These are phyloP conservation scores for Yamadazyma siamensis DNA, from an alignment of 1,139 yeast genomes.

Conservation along the genomic window DNA sequence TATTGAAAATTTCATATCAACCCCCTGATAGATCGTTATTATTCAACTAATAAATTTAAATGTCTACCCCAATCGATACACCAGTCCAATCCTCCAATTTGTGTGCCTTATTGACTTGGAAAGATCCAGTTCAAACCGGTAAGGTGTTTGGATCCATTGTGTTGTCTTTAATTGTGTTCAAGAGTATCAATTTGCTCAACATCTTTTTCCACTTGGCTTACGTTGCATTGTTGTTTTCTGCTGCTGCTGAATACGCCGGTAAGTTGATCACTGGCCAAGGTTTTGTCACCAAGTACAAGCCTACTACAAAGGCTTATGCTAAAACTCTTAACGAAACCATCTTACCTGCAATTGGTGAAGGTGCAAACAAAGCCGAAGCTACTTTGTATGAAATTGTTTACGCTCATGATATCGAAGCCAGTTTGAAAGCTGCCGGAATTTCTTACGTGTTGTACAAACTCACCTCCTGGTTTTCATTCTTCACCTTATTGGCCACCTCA, in stretches of 20 bases:
- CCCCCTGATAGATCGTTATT: constrained; percentile 6
- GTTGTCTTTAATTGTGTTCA: constrained; percentile 56
- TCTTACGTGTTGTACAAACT: constrained; percentile 66
- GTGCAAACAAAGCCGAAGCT: constrained; percentile 41
- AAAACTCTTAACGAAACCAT: constrained; percentile 36
- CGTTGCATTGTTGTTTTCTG: constrained; percentile 51
- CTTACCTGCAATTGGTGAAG: constrained; percentile 43
- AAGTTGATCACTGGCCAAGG: constrained; percentile 69
- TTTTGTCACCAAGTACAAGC: constrained; percentile 63
- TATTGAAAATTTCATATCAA: constrained; percentile 7
- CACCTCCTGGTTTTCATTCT: constrained; percentile 74
- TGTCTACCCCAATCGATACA: constrained; percentile 15
- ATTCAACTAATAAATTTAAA: constrained; percentile 9
- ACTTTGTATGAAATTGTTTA: constrained; percentile 59
- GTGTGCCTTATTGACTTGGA: constrained; percentile 67
- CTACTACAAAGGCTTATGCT: constrained; percentile 39
- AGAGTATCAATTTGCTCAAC: constrained; percentile 68
- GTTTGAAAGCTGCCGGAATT: constrained; percentile 69
- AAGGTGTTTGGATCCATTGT: constrained; percentile 69
- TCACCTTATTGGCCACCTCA: constrained; percentile 56
- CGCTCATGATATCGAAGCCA: constrained; percentile 62
- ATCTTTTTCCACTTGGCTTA: constrained; percentile 57
- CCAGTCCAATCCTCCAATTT: constrained; percentile 10
- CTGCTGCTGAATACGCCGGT: constrained; percentile 67
- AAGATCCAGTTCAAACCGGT: constrained; percentile 75